Base-by-base conservation (phyloP, 495 filamentous ascomycete species). In the Cercophora samala region DNA sequence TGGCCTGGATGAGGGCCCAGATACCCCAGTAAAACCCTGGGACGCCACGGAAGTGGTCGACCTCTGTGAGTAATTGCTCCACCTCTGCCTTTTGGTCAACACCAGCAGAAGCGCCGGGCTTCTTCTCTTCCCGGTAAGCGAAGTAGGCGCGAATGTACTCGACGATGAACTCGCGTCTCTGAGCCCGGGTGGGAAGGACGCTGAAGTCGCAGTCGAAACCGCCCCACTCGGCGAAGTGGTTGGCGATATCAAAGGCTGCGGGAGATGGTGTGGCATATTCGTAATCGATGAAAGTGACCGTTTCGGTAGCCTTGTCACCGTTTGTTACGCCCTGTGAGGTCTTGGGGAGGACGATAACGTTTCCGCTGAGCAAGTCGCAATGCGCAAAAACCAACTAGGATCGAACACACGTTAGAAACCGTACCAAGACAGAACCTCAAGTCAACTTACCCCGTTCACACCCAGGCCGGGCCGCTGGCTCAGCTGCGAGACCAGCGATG, bases 151-250 rank as follows among this genome's bases (percentile, higher is more conserved):
- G 76, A 8, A 97, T 83, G 74, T 99, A 99, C 73, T 91, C 88
- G 58, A 83, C 82, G 63, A 98, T 83, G 80, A 98, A 99, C 66
- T 89, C 87, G 52, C 89, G 83, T 23, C 95, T 89, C 69, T 92
- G 87, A 6, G 87, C 80, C 63, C 85, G 85, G 0, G 93, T 96
- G 2, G 95, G 95, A 54, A 97, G 84, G 73, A 89, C 88, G 68
- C 79, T 87, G 77, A 88, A 92, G 76, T 99, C 93, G 84, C 95
- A 99, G 69, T 95, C 91, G 73, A 97, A 96, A 65, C 95, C 95
- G 63, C 89, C 93, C 94, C 95, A 99, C 81, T 99, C 95, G 54
- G 96, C 92, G 75, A 99, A 94, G 82, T 99, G 95, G 82, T 99
- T 99, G n/a, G 95, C 89, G 65, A 99, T 87, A 75, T 99, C 95